Evolutionary conservation across 352 stramenopile species (phyloP).

Genomic region (Blastocystis sp.): DNA sequence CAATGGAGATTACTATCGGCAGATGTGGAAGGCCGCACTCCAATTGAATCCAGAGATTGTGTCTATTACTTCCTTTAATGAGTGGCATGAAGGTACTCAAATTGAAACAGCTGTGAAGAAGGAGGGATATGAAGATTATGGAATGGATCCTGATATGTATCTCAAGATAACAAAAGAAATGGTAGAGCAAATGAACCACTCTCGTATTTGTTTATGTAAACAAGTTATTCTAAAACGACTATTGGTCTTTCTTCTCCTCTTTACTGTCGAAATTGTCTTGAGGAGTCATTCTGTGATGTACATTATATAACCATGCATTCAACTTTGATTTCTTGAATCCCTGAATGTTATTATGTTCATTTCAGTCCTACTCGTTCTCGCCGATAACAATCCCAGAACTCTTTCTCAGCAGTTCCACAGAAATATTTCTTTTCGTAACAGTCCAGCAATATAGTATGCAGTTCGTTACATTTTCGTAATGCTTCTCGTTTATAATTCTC

Average conservation of each 20-base stretch:
- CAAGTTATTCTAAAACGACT: conserved; percentile 32
- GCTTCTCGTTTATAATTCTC: conserved; percentile 55
- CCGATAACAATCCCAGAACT: conserved; percentile 66
- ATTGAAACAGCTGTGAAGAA: conserved; percentile 68
- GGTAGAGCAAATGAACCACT: conserved; percentile 14
- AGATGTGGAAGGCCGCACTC: conserved; percentile 68
- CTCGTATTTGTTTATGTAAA: not conserved
- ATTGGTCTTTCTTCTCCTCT: not conserved
- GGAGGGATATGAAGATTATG: conserved; percentile 56
- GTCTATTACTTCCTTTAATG: conserved; percentile 70
- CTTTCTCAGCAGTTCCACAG: conserved; percentile 53
- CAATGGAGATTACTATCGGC: conserved; percentile 68
- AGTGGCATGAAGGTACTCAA: conserved; percentile 71
- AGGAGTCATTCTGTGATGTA: conserved; percentile 11
- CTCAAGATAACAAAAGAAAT: conserved; percentile 55
- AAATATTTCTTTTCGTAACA: conserved; percentile 66
- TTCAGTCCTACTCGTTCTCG: not conserved
- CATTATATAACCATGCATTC: not conserved
- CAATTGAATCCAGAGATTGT: conserved; percentile 10
- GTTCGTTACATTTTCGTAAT: conserved; percentile 52
- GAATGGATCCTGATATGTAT: conserved; percentile 52
- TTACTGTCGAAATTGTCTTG: conserved; percentile 1
- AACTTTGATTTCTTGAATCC: conserved; percentile 49
- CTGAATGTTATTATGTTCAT: not conserved
- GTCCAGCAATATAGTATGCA: conserved; percentile 18